A percentile compares a stretch with the other conserved stretches of the same genome.
These are phyloP conservation scores for Coriolopsis trogii DNA, from an alignment of 1,284 basidiomycete species.

Conservation along the genomic window DNA sequence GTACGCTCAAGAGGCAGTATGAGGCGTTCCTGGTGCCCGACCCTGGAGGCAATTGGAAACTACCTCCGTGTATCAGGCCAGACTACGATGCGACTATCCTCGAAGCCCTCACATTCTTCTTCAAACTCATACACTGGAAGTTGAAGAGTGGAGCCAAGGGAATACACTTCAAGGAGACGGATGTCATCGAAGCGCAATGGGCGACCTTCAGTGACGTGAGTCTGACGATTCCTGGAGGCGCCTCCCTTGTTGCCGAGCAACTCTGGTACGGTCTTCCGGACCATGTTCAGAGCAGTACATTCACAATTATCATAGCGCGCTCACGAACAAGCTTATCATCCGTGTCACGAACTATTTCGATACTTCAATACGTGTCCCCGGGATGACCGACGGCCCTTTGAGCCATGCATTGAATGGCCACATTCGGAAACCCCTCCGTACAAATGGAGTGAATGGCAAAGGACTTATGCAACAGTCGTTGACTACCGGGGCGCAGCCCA, in stretches of 20 bases:
- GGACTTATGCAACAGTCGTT: slow-evolving; percentile 28
- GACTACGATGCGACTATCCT: slow-evolving; percentile 92
- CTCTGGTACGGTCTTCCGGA: slow-evolving; percentile 66
- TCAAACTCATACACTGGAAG: slow-evolving; percentile 94
- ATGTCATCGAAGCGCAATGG: slow-evolving; percentile 96
- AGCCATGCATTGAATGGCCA: slow-evolving; percentile 17
- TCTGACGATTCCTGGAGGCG: slow-evolving; percentile 87
- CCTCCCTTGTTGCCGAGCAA: slow-evolving; percentile 91
- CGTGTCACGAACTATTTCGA: slow-evolving; percentile 94
- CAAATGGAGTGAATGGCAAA: slow-evolving; percentile 13
- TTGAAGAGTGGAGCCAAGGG: slow-evolving; percentile 91
- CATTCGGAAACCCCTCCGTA: slow-evolving; percentile 19
- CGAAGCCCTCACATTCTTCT: slow-evolving; percentile 89
- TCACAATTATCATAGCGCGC: slow-evolving; percentile 51
- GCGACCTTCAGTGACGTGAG: slow-evolving; percentile 94
- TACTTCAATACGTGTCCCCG: slow-evolving; percentile 86
- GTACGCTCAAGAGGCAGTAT: slow-evolving; percentile 94
- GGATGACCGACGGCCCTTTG: slow-evolving; percentile 29
- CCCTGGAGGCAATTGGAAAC: slow-evolving; percentile 84
- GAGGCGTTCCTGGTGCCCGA: slow-evolving; percentile 88
- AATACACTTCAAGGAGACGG: slow-evolving; percentile 97
- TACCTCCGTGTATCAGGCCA: slow-evolving; percentile 85
- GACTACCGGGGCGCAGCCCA: slow-evolving; percentile 23
- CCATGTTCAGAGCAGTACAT: slow-evolving; percentile 2
- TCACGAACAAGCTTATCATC: slow-evolving; percentile 90